These are phyloP conservation scores for Venturia effusa DNA, from an alignment of 2,329 filamentous ascomycete species.

Conservation along the genomic window DNA sequence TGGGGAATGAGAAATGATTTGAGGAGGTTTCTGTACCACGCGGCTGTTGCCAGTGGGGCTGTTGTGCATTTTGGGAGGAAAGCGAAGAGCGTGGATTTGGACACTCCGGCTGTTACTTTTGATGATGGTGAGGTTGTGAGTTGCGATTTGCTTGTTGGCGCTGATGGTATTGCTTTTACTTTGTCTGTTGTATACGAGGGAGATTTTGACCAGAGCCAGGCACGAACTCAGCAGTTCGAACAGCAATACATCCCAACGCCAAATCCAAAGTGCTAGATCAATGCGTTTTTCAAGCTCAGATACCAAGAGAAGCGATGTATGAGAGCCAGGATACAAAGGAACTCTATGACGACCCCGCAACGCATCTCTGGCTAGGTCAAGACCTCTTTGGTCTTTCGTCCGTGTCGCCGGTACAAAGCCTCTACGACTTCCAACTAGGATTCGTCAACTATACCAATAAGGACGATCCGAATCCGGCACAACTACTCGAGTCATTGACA, in stretches of 20 bases:
- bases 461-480: not conserved
- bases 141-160: constrained; percentile 11
- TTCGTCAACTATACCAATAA: not conserved
- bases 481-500: not conserved
- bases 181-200: not conserved
- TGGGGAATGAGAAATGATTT: constrained; percentile 2
- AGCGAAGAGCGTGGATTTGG: not conserved
- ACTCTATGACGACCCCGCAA: not conserved
- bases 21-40: not conserved
- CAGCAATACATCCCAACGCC: not conserved
- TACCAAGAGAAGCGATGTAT: not conserved
- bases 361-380: not conserved
- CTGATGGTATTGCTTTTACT: constrained; percentile 1
- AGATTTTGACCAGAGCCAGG: not conserved
- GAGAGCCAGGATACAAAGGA: not conserved
- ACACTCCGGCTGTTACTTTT: constrained; percentile 1
- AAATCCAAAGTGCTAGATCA: not conserved
- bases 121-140: not conserved
- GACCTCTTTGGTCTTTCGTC: not conserved
- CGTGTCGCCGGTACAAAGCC: not conserved
- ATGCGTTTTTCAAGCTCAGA: not conserved
- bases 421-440: not conserved
- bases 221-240: constrained; percentile 9
- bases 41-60: not conserved
- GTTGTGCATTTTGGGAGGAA: not conserved